Conservation (phyloP, 148 eudicot genomes). For the Selenicereus undatus region DNA sequence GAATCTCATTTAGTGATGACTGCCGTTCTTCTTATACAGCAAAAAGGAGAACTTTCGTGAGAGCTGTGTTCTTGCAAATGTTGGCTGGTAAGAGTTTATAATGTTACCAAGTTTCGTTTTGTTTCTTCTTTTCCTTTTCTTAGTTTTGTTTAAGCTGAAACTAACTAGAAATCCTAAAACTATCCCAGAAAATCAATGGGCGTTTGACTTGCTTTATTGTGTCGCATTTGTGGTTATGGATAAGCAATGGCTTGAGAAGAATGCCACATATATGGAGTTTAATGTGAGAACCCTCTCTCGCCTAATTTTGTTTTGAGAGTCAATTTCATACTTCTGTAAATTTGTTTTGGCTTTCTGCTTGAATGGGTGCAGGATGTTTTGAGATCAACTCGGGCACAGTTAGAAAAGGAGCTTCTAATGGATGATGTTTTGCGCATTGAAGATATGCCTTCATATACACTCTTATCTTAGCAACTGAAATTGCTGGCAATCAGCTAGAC, state of each 20-base stretch:
- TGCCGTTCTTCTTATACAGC: conserved; percentile 39
- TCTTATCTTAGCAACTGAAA: conserved; percentile 35
- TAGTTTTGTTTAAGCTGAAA: background rate
- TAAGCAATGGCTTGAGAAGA: conserved; percentile 72
- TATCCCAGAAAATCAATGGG: conserved; percentile 79
- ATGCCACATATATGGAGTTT: conserved; percentile 84
- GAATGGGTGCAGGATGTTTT: conserved; percentile 48
- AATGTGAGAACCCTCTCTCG: conserved; percentile 45
- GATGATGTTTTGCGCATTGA: conserved; percentile 65
- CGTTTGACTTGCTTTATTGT: conserved; percentile 78
- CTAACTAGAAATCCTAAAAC: conserved; percentile 2
- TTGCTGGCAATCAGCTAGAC: background rate
- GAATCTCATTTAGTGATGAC: background rate
- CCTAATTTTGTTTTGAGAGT: background rate
- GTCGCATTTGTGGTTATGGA: conserved; percentile 84
- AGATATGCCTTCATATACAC: conserved; percentile 74
- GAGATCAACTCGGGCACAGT: conserved; percentile 57
- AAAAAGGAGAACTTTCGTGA: conserved; percentile 57
- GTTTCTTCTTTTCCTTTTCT: background rate
- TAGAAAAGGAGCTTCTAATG: conserved; percentile 72
- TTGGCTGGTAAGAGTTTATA: conserved; percentile 48
- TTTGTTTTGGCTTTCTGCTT: background rate
- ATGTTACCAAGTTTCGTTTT: background rate
- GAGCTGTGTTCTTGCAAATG: conserved; percentile 71
- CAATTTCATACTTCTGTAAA: too few relatives aligned